Base-by-base conservation (phyloP, 768 basidiomycete species). In the Termitomyces sp. region DNA sequence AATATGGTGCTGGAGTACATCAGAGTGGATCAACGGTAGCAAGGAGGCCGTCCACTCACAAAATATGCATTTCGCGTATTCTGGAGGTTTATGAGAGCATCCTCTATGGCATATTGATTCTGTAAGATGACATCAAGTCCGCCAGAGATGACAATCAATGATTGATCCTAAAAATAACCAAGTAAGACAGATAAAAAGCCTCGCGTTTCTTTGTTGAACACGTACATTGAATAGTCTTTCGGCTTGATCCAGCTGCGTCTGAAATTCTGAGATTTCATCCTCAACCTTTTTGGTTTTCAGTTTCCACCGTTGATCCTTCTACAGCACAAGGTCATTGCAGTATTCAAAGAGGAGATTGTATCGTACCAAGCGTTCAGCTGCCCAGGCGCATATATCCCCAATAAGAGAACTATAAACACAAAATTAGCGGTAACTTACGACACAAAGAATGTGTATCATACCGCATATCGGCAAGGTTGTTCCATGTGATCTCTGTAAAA, bases 331-430 rank as follows among this genome's bases (percentile, higher is more conserved):
- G 3, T 25, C 23, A 39, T 39, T 38, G 11, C 16, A 16, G 15
- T 5, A 3, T 9, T 2, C 6, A 42, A 2, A 13, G 18, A 11
- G 9, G 6, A 20, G 6, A 16, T 22, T 11, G 13, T 33, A 29
- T 33, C 56, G n/a, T n/a, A 60, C 61, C 56, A 60, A 46, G 27
- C 56, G 50, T 5, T 43, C 27, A 7, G 44, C 23, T 7, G 59
- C 61, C 59, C 59, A 63, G 18, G 1, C 10, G 33, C 59, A 60
- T 16, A 63, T 57, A 13, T 56, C 49, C n/a, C 58, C 41, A 7
- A 63, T 50, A 13, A 63, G 43, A 15, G 50, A 27, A 5, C 59
- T 63, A 1, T 22, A 40, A 40, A 12, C 5, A 36, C 0, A 54
- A 44, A 16, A 2, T n/a, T 5, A n/a, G 29, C 20, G 6, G 25